Base-by-base conservation (phyloP, 192 early-diverging fungal species). In the Rhizophagus clarus region DNA sequence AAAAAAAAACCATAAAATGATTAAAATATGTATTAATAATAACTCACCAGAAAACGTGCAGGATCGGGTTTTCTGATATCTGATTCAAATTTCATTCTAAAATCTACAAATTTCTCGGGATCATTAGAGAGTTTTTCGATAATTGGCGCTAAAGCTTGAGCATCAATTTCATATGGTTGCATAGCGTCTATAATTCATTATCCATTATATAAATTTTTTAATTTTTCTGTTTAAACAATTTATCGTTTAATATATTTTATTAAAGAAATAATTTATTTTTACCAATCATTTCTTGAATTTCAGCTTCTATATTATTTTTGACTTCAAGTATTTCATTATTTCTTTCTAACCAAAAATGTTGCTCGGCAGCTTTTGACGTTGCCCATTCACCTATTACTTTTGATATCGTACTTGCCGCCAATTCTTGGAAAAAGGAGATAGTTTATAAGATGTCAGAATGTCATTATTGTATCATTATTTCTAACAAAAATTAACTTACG, bases 41-140 rank as follows among this genome's bases (percentile, higher is more conserved):
- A 4, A 32, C 22, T 68, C 64, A 90, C 85, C 86, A 87, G 87
- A 26, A 86, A 82, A 17, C 90, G 86, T 66, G 80, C 82, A 20
- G 82, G 76, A 69, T 88, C 83, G 15, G 91, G 91, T 70, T 83
- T 87, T 72, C 90, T 88, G 26, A 92, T 77, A 29, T 82, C 81
- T 31, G 91, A 79, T 83, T 93, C 89, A 80, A 91, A 91, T 62
- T 88, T 85, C 91, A 93, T 93, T 89, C 91, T 93, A 71, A 93
- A 93, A 60, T 93, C 90, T 29, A 91, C 89, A 86, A 88, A 90
- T 60, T 85, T 83, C 3, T 85, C 83, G 17, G 87, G 88, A 82
- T 93, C 76, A 15, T 73, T 74, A n/a, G 80, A 74, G 32, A 93
- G 82, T 28, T 82, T 82, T 4, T 77, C 76, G 37, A 93, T 81